Evolutionary conservation across 345 rosid species (phyloP).

Genomic region (Iberis pinnata): DNA sequence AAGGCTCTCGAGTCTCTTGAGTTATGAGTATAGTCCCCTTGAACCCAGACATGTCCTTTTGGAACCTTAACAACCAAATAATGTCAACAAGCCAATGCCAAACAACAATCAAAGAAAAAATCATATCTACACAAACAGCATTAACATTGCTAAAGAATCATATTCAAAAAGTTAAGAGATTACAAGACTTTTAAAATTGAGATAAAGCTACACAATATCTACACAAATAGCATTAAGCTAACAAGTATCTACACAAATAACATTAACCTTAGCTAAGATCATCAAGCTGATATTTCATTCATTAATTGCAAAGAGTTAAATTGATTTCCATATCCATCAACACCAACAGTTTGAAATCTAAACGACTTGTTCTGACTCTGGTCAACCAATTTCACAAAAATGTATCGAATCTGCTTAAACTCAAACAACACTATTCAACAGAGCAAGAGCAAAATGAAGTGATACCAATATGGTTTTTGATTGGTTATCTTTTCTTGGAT

Average conservation of each 20-base stretch:
- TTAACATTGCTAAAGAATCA: not conserved
- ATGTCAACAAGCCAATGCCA: not conserved
- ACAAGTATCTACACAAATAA: no score
- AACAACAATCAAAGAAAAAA: not conserved
- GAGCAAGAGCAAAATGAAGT: not conserved
- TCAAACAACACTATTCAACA: not conserved
- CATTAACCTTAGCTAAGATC: no score
- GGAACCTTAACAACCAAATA: conserved; percentile 46
- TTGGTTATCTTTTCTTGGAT: conserved; percentile 36
- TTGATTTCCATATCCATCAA: no score
- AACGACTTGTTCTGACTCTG: no score
- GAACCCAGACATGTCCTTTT: conserved; percentile 59
- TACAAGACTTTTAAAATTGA: not conserved
- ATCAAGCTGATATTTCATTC: no score
- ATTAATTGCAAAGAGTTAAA: no score
- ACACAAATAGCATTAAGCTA: no score
- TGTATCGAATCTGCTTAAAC: not conserved
- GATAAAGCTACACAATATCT: not conserved
- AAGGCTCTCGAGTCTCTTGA: conserved; percentile 63
- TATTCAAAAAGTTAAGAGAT: not conserved
- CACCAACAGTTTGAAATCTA: no score
- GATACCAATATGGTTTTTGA: conserved; percentile 45
- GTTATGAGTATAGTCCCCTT: conserved; percentile 57
- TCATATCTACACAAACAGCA: not conserved
- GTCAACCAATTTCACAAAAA: not conserved